phyloP scores from a whole-genome alignment of 441 rosid genomes.

The Pelargonium australe region DNA sequence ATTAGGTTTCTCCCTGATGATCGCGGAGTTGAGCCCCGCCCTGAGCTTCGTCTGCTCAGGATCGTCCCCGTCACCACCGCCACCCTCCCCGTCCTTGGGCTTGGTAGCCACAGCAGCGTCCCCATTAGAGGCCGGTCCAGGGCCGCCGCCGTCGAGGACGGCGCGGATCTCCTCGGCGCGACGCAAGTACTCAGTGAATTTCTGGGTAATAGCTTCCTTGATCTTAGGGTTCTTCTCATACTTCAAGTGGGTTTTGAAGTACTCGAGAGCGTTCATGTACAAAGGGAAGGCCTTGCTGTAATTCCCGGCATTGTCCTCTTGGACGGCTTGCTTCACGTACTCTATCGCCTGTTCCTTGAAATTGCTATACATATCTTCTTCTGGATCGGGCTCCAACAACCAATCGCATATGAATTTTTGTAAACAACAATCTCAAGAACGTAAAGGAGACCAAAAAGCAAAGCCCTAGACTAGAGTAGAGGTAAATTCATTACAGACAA shows the following conservation, averaged over 20 bases:
- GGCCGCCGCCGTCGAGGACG: constrained; percentile 88
- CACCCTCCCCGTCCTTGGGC: constrained; percentile 49
- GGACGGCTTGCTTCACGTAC: constrained; percentile 93
- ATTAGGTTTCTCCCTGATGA: constrained; percentile 77
- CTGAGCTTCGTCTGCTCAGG: constrained; percentile 71
- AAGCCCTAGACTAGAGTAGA: too few species aligned
- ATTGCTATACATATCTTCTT: constrained; percentile 67
- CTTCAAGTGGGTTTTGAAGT: constrained; percentile 94
- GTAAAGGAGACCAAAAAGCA: too few species aligned
- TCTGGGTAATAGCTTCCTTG: constrained; percentile 79
- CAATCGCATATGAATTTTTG: too few species aligned
- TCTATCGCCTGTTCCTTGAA: constrained; percentile 35
- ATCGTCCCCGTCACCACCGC: constrained; percentile 58
- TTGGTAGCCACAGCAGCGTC: constrained; percentile 90
- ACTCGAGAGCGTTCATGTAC: constrained; percentile 58
- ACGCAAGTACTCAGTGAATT: constrained; percentile 91
- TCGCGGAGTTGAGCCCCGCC: constrained; percentile 76
- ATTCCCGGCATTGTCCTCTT: constrained; percentile 87
- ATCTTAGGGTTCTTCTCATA: constrained; percentile 97
- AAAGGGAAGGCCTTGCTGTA: constrained; percentile 88
- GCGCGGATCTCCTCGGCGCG: constrained; percentile 98
- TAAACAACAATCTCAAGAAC: too few species aligned
- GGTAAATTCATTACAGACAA: too few species aligned
- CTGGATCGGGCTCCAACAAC: too few species aligned
- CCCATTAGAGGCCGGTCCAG: constrained; percentile 75